These are phyloP conservation scores for Fusarium tanahbumbuense DNA, from an alignment of 2,329 filamentous ascomycete genomes.

Conservation along the genomic window DNA sequence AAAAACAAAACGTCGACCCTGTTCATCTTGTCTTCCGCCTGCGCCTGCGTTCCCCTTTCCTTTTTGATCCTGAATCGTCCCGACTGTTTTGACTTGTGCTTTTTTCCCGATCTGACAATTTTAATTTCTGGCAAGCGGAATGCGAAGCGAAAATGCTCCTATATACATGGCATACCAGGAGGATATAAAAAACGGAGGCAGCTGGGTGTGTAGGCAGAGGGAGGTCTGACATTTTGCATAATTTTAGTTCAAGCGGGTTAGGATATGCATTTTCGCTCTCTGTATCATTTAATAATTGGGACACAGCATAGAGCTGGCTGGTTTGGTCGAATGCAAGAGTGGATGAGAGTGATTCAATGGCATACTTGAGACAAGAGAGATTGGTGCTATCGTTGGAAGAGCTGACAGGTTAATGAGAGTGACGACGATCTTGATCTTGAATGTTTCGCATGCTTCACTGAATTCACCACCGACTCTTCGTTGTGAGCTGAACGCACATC, in stretches of 20 bases:
- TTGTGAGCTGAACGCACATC: background rate
- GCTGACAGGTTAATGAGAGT: slow-evolving; percentile 39
- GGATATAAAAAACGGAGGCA: slow-evolving; percentile 13
- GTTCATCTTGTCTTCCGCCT: background rate
- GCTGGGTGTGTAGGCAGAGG: background rate
- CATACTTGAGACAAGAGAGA: slow-evolving; percentile 16
- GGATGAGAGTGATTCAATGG: slow-evolving; percentile 19
- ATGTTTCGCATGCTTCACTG: background rate
- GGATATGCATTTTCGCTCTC: slow-evolving; percentile 29
- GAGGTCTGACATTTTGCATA: slow-evolving; percentile 13
- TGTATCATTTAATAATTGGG: slow-evolving; percentile 31
- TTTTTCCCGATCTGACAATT: background rate
- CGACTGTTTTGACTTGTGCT: background rate
- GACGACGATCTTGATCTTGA: slow-evolving; percentile 38
- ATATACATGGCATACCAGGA: slow-evolving; percentile 19
- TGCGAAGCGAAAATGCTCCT: slow-evolving; percentile 1
- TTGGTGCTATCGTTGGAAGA: slow-evolving; percentile 23
- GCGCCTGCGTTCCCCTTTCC: background rate
- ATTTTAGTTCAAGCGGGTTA: slow-evolving; percentile 20
- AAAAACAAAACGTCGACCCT: slow-evolving; percentile 3
- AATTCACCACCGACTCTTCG: background rate
- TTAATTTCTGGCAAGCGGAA: slow-evolving; percentile 23
- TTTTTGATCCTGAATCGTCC: slow-evolving; percentile 5
- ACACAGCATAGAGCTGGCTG: slow-evolving; percentile 34
- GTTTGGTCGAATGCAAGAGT: slow-evolving; percentile 10